phyloP scores from a whole-genome alignment of 768 basidiomycete species.

The Leccinum fibrillosum region DNA sequence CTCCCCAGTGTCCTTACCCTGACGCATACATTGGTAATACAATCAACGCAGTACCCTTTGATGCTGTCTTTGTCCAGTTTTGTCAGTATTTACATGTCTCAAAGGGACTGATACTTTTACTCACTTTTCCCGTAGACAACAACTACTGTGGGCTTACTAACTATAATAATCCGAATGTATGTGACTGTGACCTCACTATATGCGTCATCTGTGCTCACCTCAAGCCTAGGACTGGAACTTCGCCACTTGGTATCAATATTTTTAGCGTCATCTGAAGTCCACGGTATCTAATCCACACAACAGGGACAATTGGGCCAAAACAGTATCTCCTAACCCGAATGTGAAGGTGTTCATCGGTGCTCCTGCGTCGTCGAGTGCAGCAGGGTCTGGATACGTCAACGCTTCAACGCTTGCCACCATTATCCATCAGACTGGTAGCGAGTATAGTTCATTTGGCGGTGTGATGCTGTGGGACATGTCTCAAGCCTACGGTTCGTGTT shows the following conservation, averaged over 20 bases:
- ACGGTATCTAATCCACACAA: conserved; percentile 1
- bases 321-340: conserved; percentile 41
- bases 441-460: conserved; percentile 46
- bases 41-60: conserved; percentile 42
- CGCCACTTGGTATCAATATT: conserved; percentile 34
- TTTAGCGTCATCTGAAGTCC: not conserved
- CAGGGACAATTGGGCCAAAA: conserved; percentile 49
- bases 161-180: conserved; percentile 44
- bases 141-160: conserved; percentile 43
- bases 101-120: not conserved
- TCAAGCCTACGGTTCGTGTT: conserved; percentile 39
- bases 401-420: conserved; percentile 34
- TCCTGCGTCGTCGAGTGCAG: conserved; percentile 41
- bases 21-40: conserved; percentile 43
- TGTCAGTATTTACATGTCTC: conserved; percentile 22
- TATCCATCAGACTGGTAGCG: conserved; percentile 30
- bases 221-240: conserved; percentile 46
- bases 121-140: conserved; percentile 35
- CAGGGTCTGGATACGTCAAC: conserved; percentile 43
- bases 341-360: conserved; percentile 51
- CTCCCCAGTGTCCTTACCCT: conserved; percentile 47
- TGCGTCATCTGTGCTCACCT: not conserved
- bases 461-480: conserved; percentile 46
- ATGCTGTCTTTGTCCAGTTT: conserved; percentile 52
- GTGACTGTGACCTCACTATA: conserved; percentile 1